phyloP scores from a whole-genome alignment of 352 stramenopile genomes.

The Paralagenidium karlingii region DNA sequence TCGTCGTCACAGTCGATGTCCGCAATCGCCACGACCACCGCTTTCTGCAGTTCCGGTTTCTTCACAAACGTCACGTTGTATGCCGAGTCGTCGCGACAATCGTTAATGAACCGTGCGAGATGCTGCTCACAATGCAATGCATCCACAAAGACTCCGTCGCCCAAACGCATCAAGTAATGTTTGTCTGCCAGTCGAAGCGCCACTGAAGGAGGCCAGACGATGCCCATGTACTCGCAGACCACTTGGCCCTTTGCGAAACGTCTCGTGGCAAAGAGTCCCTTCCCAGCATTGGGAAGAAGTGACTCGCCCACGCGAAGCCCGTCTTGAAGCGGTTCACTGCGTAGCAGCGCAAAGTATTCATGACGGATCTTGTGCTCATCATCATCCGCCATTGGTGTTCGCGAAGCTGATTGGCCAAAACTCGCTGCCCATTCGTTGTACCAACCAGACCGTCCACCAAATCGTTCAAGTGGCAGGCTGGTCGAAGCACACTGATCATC shows the following conservation, averaged over 20 bases:
- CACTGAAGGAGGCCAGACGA: slow-evolving; percentile 15
- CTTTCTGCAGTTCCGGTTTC: slow-evolving; percentile 22
- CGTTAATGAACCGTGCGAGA: slow-evolving; percentile 69
- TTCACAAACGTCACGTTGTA: slow-evolving; percentile 77
- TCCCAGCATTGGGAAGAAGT: slow-evolving; percentile 29
- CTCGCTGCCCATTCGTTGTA: no score
- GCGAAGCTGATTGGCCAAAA: no score
- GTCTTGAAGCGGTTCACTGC: slow-evolving; percentile 4
- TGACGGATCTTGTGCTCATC: slow-evolving; percentile 7
- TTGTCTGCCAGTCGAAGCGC: slow-evolving; percentile 55
- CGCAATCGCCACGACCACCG: slow-evolving; percentile 40
- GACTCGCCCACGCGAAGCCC: slow-evolving; percentile 30
- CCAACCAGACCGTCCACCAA: no score
- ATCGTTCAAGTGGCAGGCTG: slow-evolving; percentile 5
- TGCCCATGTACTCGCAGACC: slow-evolving; percentile 29
- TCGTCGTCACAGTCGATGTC: slow-evolving; percentile 49
- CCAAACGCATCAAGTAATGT: slow-evolving; percentile 72
- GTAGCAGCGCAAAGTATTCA: slow-evolving; percentile 12
- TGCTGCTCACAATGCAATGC: slow-evolving; percentile 27
- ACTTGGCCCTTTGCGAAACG: slow-evolving; percentile 9
- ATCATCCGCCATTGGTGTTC: slow-evolving; percentile 8
- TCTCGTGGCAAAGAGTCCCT: slow-evolving; percentile 34
- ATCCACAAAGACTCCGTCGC: slow-evolving; percentile 64
- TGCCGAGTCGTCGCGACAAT: slow-evolving; percentile 34
- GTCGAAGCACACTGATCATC: neutral